Conservation (phyloP, 192 early-diverging fungal species). For the Thamnidium elegans region DNA sequence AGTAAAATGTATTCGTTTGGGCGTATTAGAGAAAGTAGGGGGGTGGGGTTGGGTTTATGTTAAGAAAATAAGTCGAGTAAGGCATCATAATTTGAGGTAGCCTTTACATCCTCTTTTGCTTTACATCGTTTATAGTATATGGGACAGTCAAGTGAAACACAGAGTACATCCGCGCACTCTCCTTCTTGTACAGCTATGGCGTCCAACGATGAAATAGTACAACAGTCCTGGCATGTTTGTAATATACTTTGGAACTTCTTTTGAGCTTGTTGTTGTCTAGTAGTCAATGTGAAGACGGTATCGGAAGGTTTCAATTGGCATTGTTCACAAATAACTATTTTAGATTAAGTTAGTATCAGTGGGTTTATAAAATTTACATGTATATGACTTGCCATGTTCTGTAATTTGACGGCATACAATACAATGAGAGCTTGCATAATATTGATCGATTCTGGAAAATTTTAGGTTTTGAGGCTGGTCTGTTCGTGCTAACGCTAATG, state of each 20-base stretch:
- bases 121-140: constrained; percentile 45
- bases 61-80: constrained; percentile 18
- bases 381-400: constrained; percentile 35
- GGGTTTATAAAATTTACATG: neutral
- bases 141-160: constrained; percentile 62
- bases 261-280: constrained; percentile 32
- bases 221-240: constrained; percentile 51
- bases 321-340: constrained; percentile 17
- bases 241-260: constrained; percentile 37
- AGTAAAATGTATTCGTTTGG: neutral
- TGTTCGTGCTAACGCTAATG: constrained; percentile 36
- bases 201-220: constrained; percentile 27
- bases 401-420: constrained; percentile 53
- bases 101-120: constrained; percentile 22
- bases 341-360: neutral
- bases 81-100: constrained; percentile 11
- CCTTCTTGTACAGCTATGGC: neutral
- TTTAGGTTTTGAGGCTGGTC: constrained; percentile 2
- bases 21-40: neutral
- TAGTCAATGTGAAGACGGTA: constrained; percentile 3
- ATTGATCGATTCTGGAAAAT: constrained; percentile 62
- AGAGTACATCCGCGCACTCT: constrained; percentile 43
- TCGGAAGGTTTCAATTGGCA: constrained; percentile 4
- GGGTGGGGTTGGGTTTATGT: neutral
- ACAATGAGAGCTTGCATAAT: constrained; percentile 65